These are phyloP conservation scores for Populus nigra DNA, from an alignment of 345 rosid species.

Conservation along the genomic window DNA sequence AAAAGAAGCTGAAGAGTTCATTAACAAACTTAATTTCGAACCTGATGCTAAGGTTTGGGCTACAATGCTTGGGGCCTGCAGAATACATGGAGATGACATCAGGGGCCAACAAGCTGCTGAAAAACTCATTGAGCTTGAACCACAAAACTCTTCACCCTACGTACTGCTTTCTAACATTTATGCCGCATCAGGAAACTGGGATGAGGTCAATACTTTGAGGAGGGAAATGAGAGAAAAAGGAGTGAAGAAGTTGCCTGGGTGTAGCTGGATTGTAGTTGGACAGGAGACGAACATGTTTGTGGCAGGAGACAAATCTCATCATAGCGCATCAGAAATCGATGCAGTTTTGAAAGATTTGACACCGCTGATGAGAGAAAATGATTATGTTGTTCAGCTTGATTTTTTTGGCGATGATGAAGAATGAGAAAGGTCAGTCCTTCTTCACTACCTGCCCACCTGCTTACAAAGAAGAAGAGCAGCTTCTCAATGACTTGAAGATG, in stretches of 20 bases:
- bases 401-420: constrained; percentile 24
- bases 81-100: constrained; percentile 75
- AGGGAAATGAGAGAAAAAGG: constrained; percentile 74
- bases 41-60: constrained; percentile 84
- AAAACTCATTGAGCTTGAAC: constrained; percentile 73
- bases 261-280: constrained; percentile 78
- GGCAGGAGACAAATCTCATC: constrained; percentile 75
- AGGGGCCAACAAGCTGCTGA: constrained; percentile 68
- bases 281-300: constrained; percentile 53
- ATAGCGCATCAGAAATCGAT: constrained; percentile 39
- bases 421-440: background rate
- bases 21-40: constrained; percentile 49
- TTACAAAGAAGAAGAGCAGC: background rate
- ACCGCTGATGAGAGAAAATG: constrained; percentile 36
- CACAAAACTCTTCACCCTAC: constrained; percentile 73
- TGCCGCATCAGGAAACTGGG: constrained; percentile 84
- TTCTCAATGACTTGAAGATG: too few species aligned
- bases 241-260: constrained; percentile 76
- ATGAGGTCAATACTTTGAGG: constrained; percentile 64
- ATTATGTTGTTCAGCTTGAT: constrained; percentile 23
- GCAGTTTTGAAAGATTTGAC: constrained; percentile 46
- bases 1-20: constrained; percentile 74
- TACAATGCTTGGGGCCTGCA: constrained; percentile 83
- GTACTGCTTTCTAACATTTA: constrained; percentile 79
- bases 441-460: background rate